A percentile compares a stretch with the other conserved stretches of the same genome.
Conservation (phyloP, 2,329 filamentous ascomycete genomes). For the Thielaviopsis musarum region DNA sequence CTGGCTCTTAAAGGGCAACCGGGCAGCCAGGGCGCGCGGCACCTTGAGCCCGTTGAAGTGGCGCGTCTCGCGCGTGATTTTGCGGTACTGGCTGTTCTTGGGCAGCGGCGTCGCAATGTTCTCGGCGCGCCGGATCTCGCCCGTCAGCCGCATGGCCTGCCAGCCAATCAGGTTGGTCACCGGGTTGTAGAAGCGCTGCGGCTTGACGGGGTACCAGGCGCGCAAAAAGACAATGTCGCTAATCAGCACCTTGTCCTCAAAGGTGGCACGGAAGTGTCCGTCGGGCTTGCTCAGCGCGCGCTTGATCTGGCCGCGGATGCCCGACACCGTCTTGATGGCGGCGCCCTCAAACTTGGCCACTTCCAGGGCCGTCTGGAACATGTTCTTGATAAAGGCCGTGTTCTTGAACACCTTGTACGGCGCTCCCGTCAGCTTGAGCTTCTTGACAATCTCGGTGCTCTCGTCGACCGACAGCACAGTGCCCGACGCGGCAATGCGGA, state of each 20-base stretch:
- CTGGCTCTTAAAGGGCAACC: slow-evolving; percentile 85
- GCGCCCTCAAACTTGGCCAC: slow-evolving; percentile 98
- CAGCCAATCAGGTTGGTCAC: slow-evolving; percentile 87
- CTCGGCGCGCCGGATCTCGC: slow-evolving; percentile 68
- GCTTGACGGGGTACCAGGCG: slow-evolving; percentile 92
- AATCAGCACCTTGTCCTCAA: slow-evolving; percentile 96
- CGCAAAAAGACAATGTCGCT: slow-evolving; percentile 91
- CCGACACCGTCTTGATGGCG: slow-evolving; percentile 87
- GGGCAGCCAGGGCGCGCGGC: slow-evolving; percentile 62
- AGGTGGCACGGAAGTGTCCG: slow-evolving; percentile 89
- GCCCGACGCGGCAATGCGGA: slow-evolving; percentile 86
- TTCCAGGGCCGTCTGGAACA: slow-evolving; percentile 87
- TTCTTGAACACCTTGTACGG: slow-evolving; percentile 99
- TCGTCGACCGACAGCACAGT: slow-evolving; percentile 91
- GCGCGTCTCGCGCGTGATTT: slow-evolving; percentile 45
- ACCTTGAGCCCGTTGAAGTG: slow-evolving; percentile 68
- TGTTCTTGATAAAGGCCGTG: slow-evolving; percentile 95
- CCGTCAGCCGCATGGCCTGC: slow-evolving; percentile 87
- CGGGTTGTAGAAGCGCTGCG: slow-evolving; percentile 91
- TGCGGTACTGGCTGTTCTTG: slow-evolving; percentile 73
- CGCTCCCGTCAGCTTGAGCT: slow-evolving; percentile 84
- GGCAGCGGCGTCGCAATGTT: slow-evolving; percentile 59
- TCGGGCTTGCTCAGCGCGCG: slow-evolving; percentile 84
- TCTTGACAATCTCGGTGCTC: slow-evolving; percentile 95
- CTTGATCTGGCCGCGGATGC: slow-evolving; percentile 93